Base-by-base conservation (phyloP, 31 red algal genomes). In the Odonthalia washingtoniensis region DNA sequence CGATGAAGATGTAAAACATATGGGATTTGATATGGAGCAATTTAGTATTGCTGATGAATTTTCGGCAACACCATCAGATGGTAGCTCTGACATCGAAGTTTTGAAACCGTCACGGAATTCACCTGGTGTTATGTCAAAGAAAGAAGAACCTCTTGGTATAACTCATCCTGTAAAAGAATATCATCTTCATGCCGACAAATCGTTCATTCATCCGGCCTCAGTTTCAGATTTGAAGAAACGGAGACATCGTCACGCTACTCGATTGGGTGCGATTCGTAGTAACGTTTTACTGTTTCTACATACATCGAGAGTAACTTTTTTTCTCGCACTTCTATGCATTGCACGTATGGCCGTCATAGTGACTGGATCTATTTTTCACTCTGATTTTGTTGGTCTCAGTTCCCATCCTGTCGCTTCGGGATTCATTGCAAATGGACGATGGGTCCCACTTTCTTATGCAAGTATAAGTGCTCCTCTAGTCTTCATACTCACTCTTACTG, bases 281-380 rank as follows among this genome's bases (percentile, higher is more conserved):
- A 60, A 83, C 31, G 3, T 83, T 18, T 63, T 83, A 38, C 42
- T 64, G 3, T 83, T 83, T 35, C 33, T 83, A n/a, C 80, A 83
- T 40, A 67, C 80, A 1, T 67, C 80, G 6, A 53, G 80, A 3
- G 64, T 83, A 39, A 60, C 64, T 12, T 83, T 83, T 63, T 69
- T 83, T 30, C 45, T 83, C 38, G 61, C 69, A 4, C 39, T 83
- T 17, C 42, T 35, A n/a, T 28, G 49, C 35, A 83, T 83, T 3
- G 17, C 9, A 6, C 40, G 80, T 41, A 31, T 69, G 0, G 80
- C 43, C 2, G 33, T 83, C 4, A 17, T 83, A 45, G 64, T 28
- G 14, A 69, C 39, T 42, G 80, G 62, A 17, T 44, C 61, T 24
- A 83, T 83, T 1, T 83, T 60, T 42, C 27, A 83, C 24, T 83